Evolutionary conservation across 2,329 filamentous ascomycete genomes (phyloP).

Genomic region (Fusarium brevicatenulatum): DNA sequence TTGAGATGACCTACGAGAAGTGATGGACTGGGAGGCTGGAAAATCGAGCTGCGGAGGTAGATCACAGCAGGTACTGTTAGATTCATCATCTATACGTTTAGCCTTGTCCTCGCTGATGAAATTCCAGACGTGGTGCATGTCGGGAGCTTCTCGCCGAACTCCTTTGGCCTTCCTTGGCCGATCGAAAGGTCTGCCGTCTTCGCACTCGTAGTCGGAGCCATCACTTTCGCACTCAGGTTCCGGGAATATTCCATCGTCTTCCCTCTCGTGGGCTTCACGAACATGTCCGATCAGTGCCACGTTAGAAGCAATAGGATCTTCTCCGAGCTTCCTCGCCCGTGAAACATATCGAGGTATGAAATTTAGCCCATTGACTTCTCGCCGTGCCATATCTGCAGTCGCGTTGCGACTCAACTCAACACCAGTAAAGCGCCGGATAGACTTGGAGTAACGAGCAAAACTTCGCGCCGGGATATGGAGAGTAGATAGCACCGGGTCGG

Average conservation of each 20-base stretch:
- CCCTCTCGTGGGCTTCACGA: not conserved
- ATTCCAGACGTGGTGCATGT: no score
- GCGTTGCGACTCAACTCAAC: conserved; percentile 2
- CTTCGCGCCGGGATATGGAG: conserved; percentile 49
- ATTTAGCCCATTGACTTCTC: not conserved
- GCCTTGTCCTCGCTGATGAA: not conserved
- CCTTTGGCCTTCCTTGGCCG: conserved; percentile 20
- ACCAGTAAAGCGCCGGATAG: conserved; percentile 16
- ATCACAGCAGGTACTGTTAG: conserved; percentile 2
- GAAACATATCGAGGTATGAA: conserved; percentile 29
- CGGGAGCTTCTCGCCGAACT: not conserved
- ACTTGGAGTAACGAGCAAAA: not conserved
- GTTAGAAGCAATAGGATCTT: conserved; percentile 25
- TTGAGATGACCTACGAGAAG: not conserved
- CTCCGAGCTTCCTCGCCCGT: conserved; percentile 42
- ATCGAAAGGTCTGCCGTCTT: conserved; percentile 20
- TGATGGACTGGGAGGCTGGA: not conserved
- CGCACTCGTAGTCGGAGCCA: conserved; percentile 25
- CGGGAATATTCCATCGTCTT: not conserved
- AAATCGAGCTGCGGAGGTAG: conserved; percentile 26
- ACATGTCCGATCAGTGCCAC: not conserved
- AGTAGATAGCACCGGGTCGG: conserved; percentile 50
- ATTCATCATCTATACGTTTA: conserved; percentile 11
- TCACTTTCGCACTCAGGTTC: conserved; percentile 22
- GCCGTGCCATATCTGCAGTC: conserved; percentile 4